Evolutionary conservation across 2,329 filamentous ascomycete species (phyloP).

Genomic region (Colletotrichum zoysiae): DNA sequence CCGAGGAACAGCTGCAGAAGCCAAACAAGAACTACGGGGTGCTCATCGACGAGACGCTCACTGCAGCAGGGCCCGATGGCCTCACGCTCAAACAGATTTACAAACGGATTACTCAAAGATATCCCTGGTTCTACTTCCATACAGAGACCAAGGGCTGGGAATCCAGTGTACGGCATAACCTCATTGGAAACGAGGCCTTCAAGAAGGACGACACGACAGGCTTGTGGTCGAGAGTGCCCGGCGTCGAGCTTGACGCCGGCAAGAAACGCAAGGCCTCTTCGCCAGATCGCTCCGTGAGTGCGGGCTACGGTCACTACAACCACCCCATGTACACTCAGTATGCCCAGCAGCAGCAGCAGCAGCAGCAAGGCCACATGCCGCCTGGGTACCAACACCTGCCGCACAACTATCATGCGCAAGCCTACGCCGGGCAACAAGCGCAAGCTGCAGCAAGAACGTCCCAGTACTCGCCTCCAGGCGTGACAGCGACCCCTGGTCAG

Average conservation of each 20-base stretch:
- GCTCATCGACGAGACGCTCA: constrained; percentile 71
- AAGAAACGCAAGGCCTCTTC: constrained; percentile 70
- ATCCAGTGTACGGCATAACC: constrained; percentile 73
- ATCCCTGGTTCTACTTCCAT: constrained; percentile 71
- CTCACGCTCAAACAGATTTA: constrained; percentile 73
- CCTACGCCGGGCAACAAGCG: constrained; percentile 45
- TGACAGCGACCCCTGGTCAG: constrained; percentile 39
- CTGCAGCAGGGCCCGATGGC: constrained; percentile 62
- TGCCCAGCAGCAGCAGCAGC: constrained; percentile 44
- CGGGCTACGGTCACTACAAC: constrained; percentile 49
- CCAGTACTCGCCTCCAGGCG: constrained; percentile 41
- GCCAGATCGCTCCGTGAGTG: constrained; percentile 61
- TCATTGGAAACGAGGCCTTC: constrained; percentile 73
- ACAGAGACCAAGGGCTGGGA: constrained; percentile 76
- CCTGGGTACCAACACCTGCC: constrained; percentile 53
- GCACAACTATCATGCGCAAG: constrained; percentile 52
- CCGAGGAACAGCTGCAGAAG: constrained; percentile 69
- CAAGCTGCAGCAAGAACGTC: constrained; percentile 38
- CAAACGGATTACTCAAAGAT: constrained; percentile 69
- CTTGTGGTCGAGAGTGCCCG: constrained; percentile 69
- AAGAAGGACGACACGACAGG: constrained; percentile 68
- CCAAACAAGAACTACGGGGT: constrained; percentile 73
- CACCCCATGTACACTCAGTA: constrained; percentile 48
- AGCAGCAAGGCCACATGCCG: constrained; percentile 51
- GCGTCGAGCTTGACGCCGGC: constrained; percentile 70